Base-by-base conservation (phyloP, 225 moss, liverwort and hornwort species). In the Sphagnum contortum region DNA sequence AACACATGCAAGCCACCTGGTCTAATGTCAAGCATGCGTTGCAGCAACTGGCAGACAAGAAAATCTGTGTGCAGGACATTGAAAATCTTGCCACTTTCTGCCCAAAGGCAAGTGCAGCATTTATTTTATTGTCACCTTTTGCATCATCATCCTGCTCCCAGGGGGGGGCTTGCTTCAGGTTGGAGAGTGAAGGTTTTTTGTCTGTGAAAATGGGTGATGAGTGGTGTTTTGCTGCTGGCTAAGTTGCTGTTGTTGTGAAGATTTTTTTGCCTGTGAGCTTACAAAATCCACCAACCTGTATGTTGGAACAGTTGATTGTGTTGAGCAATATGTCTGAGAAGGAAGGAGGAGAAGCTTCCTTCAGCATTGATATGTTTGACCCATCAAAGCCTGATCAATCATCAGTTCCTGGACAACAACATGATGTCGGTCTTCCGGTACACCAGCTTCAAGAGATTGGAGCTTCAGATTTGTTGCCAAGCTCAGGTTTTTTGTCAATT, bases 1-100 rank as follows among this genome's bases (percentile, higher is more conserved):
- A 91, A 62, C 85, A 80, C 65, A 91, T 94, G 85, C 91, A 91
- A 66, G 79, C 94, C 65, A 94, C 94, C 53, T 94, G 94, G 94
- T 71, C 57, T 8, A 94, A 81, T 59, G 91, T 89, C 50, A 83
- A 80, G 75, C 74, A 81, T 76, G 79, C 91, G 8, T 71, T 94
- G 77, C 87, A 74, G 81, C 67, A 54, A 8, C 59, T 72, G 60
- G 81, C 72, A 50, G 75, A 85, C 57, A 71, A 71, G 73, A 64
- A 78, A 55, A 71, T 52, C 47, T 81, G 78, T 60, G 76, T 76
- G 48, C 69, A 83, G 75, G 81, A 83, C 76, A 79, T 94, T 3
- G 83, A 89, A 63, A 68, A 72, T 52, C 68, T 91, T 29, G 87
- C 89, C 6, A 51, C 75, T 12, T 81, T 94, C 69, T 91, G 85